These are phyloP conservation scores for Asterella californica DNA, from an alignment of 225 moss, liverwort and hornwort genomes.

Conservation along the genomic window DNA sequence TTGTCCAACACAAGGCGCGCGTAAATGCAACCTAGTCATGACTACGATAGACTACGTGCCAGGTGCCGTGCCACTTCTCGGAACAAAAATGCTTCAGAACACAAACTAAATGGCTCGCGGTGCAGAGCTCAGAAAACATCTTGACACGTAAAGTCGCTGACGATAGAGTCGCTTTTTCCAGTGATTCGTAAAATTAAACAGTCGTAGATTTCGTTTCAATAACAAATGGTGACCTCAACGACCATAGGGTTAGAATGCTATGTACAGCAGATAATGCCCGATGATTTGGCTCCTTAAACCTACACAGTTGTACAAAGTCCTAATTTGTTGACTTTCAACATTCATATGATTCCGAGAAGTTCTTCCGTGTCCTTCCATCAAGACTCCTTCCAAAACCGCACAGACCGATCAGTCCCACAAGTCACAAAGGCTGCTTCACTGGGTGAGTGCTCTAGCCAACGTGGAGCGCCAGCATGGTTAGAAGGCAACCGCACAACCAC, in stretches of 20 bases:
- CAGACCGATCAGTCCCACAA: conserved; percentile 82
- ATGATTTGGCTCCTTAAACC: not conserved
- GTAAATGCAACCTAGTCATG: no score
- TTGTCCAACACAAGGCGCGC: no score
- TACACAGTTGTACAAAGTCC: not conserved
- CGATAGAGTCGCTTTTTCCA: no score
- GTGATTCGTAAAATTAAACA: no score
- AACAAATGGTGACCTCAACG: not conserved
- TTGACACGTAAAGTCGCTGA: no score
- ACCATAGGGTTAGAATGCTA: not conserved
- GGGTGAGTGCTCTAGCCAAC: conserved; percentile 91
- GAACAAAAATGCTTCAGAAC: no score
- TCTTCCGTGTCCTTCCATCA: conserved; percentile 13
- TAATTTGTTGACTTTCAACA: not conserved
- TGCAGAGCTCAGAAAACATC: no score
- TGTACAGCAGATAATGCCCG: not conserved
- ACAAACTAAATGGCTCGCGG: no score
- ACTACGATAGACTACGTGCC: no score
- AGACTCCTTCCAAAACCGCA: conserved; percentile 74
- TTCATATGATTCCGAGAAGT: not conserved
- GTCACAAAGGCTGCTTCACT: conserved; percentile 78
- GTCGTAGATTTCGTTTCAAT: no score
- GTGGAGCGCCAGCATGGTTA: conserved; percentile 71
- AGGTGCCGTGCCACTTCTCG: no score
- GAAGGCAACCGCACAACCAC: conserved; percentile 63